Base-by-base conservation (phyloP, 192 early-diverging fungal genomes). In the Allomyces arbusculus region DNA sequence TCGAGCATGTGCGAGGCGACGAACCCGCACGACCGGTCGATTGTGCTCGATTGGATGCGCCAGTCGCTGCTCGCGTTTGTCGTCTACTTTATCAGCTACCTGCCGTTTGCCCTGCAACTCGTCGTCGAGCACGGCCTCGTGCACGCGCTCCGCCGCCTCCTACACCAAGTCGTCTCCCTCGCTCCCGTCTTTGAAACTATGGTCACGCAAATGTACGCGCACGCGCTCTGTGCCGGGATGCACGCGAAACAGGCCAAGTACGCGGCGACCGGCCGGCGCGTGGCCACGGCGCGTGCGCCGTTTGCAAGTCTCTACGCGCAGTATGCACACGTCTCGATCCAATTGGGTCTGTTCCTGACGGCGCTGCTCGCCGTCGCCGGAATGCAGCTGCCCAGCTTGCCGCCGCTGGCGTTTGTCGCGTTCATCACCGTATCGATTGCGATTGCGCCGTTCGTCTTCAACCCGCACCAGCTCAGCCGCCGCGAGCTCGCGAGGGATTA, bases 381-480 rank as follows among this genome's bases (percentile, higher is more conserved):
- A 8, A 72, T 89, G 40, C 79, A 84, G 4, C 82, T 88, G 71
- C 84, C 85, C 82, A 73, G 83, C 62, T 81, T 58, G 12, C 50
- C 82, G 62, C 86, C 87, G 23, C 66, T 90, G 67, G 71, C 84
- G 50, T 91, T 89, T 72, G 88, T 91, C 65, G 90, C 89, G 89
- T 79, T 90, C 24, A 88, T 85, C 24, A 86, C 86, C 55, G 69
- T 86, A 26, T 86, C 89, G 10, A 71, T 92, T 50, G 72, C 85
- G 62, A 76, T 92, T 61, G 86, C 90, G 62, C 89, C 90, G 3
- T 92, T 91, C 70, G 63, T 92, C 45, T 92, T 89, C 73, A 92
- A 92, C 66, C 89, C 88, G n/a, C 88, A 90, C 68, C 90, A 92
- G 73, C 91, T 92, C 64, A 77, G 83, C n/a, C 76, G 90, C 64